Conservation (phyloP, 2,329 filamentous ascomycete genomes). For the Monosporascus sp. region DNA sequence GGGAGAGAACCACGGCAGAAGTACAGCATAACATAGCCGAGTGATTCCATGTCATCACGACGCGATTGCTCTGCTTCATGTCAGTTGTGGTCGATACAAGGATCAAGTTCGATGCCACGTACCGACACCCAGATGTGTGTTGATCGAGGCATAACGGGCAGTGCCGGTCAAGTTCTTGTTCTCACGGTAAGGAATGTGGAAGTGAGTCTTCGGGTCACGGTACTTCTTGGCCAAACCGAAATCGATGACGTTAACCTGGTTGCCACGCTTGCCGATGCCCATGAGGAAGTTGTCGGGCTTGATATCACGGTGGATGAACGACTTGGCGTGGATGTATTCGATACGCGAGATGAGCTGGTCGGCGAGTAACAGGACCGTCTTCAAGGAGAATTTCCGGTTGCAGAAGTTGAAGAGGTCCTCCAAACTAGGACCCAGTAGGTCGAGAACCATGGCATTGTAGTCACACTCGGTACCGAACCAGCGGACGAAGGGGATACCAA, state of each 20-base stretch:
- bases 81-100: slow-evolving; percentile 20
- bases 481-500: slow-evolving; percentile 96
- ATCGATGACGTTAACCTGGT: slow-evolving; percentile 99
- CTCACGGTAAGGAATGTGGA: slow-evolving; percentile 99
- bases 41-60: slow-evolving; percentile 98
- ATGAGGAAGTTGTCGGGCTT: slow-evolving; percentile 99
- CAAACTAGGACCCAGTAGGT: slow-evolving; percentile 89
- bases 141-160: slow-evolving; percentile 97
- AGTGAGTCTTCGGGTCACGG: slow-evolving; percentile 98
- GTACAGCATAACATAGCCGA: slow-evolving; percentile 99
- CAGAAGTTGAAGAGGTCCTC: slow-evolving; percentile 99
- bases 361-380: slow-evolving; percentile 93
- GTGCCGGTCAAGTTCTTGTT: slow-evolving; percentile 99
- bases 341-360: slow-evolving; percentile 99
- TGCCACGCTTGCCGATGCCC: slow-evolving; percentile 98
- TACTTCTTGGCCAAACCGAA: slow-evolving; percentile 99
- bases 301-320: slow-evolving; percentile 99
- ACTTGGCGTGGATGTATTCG: slow-evolving; percentile 99
- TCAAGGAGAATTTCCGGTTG: slow-evolving; percentile 98
- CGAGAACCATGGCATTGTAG: slow-evolving; percentile 99
- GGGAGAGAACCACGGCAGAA: slow-evolving; percentile 98
- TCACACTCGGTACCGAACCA: slow-evolving; percentile 99
- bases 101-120: slow-evolving; percentile 31
- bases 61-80: slow-evolving; percentile 79
- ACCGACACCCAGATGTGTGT: slow-evolving; percentile 94